Evolutionary conservation across 148 eudicot genomes (phyloP).

Genomic region (Suaeda aralocaspica): DNA sequence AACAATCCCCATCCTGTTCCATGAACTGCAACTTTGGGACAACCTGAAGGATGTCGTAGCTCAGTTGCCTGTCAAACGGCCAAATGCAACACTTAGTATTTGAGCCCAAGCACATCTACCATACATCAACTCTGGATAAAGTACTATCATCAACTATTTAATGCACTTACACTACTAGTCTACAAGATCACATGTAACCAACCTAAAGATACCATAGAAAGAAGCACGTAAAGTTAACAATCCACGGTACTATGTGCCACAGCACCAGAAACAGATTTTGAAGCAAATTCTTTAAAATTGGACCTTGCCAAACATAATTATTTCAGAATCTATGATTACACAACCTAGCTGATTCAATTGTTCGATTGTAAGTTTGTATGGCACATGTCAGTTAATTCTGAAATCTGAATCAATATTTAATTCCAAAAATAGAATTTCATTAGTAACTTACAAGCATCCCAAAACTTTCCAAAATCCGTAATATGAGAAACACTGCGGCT

Average conservation of each 20-base stretch:
- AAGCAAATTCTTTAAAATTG: not conserved
- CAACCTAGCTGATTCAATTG: not conserved
- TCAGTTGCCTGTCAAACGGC: constrained; percentile 52
- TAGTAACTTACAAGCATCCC: not conserved
- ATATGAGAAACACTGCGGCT: not conserved
- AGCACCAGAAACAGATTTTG: too few species aligned
- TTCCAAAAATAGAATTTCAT: too few species aligned
- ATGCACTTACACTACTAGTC: too few species aligned
- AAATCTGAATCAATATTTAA: not conserved
- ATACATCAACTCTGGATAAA: not conserved
- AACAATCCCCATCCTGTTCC: constrained; percentile 83
- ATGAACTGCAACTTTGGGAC: constrained; percentile 52
- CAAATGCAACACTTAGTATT: constrained; percentile 1
- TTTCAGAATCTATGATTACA: too few species aligned
- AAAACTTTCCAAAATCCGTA: not conserved
- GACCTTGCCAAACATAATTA: not conserved
- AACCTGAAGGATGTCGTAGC: constrained; percentile 84
- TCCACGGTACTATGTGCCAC: too few species aligned
- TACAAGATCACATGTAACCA: too few species aligned
- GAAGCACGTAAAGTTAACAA: too few species aligned
- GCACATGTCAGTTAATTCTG: not conserved
- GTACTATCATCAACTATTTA: too few species aligned
- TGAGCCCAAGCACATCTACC: not conserved
- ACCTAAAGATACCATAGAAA: too few species aligned
- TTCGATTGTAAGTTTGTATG: not conserved